Evolutionary conservation across 139 green algal species (phyloP).

Genomic region (Chlamydomonas eustigma): DNA sequence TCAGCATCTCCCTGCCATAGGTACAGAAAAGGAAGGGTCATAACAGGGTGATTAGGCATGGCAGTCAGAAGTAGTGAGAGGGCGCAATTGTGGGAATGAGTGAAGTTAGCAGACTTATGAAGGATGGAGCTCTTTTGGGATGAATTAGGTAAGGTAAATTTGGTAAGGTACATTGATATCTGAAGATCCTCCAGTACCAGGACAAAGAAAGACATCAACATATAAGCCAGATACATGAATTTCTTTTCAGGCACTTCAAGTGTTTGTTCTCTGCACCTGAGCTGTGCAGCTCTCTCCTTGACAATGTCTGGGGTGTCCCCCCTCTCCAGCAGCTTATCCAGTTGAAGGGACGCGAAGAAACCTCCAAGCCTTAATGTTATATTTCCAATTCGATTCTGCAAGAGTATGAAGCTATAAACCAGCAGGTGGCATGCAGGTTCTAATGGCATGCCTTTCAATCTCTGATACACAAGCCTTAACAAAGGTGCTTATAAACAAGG

Average conservation of each 20-base stretch:
- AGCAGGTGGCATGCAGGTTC: background rate
- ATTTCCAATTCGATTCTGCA: conserved; percentile 24
- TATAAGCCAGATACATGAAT: no score
- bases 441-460: background rate
- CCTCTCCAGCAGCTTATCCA: conserved; percentile 39
- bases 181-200: no score
- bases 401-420: background rate
- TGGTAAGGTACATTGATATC: no score
- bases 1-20: conserved; percentile 67
- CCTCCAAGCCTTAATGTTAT: conserved; percentile 44
- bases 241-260: no score
- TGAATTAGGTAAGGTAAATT: no score
- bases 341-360: conserved; percentile 46
- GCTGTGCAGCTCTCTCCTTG: conserved; percentile 67
- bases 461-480: background rate
- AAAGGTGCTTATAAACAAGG: background rate
- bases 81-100: background rate
- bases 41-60: background rate
- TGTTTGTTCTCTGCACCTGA: no score
- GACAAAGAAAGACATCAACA: no score
- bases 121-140: no score
- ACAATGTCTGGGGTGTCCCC: conserved; percentile 50
- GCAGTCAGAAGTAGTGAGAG: background rate
- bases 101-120: background rate
- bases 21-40: background rate